These are phyloP conservation scores for Paramecium caudatum DNA, from an alignment of 73 alveolate species.

Conservation along the genomic window DNA sequence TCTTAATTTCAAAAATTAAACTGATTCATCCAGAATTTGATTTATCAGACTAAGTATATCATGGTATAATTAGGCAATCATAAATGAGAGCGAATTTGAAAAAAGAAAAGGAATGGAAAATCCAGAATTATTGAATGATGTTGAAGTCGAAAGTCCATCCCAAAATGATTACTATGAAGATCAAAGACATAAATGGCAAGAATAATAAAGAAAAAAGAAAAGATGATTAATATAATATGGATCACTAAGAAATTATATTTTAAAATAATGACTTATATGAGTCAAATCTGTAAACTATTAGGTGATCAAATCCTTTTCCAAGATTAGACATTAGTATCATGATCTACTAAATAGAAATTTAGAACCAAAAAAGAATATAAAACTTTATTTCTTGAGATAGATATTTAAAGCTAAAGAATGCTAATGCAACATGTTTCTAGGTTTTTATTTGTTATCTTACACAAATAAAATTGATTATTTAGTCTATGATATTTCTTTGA, in stretches of 20 bases:
- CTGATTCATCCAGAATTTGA: constrained; percentile 47
- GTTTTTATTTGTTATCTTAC: neutral
- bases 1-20: neutral
- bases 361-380: too few species aligned
- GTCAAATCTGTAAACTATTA: too few species aligned
- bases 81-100: constrained; percentile 34
- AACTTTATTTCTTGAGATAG: too few species aligned
- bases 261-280: too few species aligned
- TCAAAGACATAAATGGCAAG: constrained; percentile 29
- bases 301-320: too few species aligned
- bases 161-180: neutral
- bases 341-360: too few species aligned
- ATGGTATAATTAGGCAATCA: neutral
- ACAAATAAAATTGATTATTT: neutral
- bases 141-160: neutral
- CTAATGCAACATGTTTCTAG: constrained; percentile 84
- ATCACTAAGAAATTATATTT: too few species aligned
- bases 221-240: neutral
- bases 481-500: neutral
- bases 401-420: too few species aligned
- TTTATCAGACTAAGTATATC: neutral
- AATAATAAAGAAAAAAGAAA: neutral
- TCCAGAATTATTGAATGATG: neutral
- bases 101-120: neutral
- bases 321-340: too few species aligned